Conservation (phyloP, 108 stramenopile species). For the Licmophora abbreviata region DNA sequence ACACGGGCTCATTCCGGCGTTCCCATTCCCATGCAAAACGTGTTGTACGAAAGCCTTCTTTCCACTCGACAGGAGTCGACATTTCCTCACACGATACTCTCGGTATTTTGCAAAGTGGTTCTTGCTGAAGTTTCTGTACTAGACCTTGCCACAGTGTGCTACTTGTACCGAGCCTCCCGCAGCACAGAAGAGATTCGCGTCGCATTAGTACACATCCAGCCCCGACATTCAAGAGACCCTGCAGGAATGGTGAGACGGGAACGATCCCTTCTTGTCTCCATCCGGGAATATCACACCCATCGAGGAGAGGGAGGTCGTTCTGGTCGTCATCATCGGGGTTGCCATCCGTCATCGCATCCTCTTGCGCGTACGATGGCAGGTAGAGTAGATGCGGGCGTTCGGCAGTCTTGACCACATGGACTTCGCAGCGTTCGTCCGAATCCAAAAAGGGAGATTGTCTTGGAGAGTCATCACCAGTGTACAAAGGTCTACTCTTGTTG, state of each 20-base stretch:
- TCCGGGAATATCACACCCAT: slow-evolving; percentile 74
- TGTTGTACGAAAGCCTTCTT: slow-evolving; percentile 3
- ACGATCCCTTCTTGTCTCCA: slow-evolving; percentile 49
- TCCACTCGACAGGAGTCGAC: slow-evolving; percentile 8
- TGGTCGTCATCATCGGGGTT: slow-evolving; percentile 17
- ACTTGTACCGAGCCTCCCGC: too few relatives aligned
- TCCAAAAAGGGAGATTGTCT: too few relatives aligned
- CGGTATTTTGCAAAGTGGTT: too few relatives aligned
- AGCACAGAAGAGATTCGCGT: slow-evolving; percentile 30
- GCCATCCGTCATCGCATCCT: slow-evolving; percentile 9
- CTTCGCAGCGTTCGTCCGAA: slow-evolving; percentile 65
- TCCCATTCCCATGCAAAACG: slow-evolving; percentile 52
- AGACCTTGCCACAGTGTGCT: slow-evolving; percentile 28
- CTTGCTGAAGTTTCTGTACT: slow-evolving; percentile 17
- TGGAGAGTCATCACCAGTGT: too few relatives aligned
- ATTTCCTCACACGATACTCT: too few relatives aligned
- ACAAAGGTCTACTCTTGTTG: neutral
- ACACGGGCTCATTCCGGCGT: slow-evolving; percentile 54
- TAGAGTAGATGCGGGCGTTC: slow-evolving; percentile 66
- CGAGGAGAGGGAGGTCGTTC: slow-evolving; percentile 35
- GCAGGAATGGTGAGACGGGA: slow-evolving; percentile 8
- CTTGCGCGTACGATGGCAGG: too few relatives aligned
- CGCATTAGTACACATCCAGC: slow-evolving; percentile 51
- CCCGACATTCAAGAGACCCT: slow-evolving; percentile 52
- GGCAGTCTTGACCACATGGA: slow-evolving; percentile 60